These are phyloP conservation scores for Coprinellus micaceus DNA, from an alignment of 768 basidiomycete species.

Conservation along the genomic window DNA sequence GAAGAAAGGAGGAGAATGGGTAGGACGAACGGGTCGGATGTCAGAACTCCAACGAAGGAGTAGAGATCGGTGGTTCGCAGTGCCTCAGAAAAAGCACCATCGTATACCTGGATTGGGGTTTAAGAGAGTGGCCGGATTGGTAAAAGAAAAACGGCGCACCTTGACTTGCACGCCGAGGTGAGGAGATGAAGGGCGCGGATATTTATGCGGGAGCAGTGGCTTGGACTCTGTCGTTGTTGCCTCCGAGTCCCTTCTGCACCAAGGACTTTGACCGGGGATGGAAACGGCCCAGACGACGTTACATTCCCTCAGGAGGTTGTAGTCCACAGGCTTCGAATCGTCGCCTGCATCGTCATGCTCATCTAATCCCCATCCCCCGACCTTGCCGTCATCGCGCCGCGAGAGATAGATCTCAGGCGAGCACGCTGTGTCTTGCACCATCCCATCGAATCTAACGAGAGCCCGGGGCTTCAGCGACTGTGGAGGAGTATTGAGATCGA, in stretches of 20 bases:
- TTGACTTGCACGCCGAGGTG: conserved; percentile 76
- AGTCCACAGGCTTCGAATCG: conserved; percentile 28
- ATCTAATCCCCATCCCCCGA: conserved; percentile 75
- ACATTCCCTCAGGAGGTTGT: conserved; percentile 57
- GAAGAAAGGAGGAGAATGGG: conserved; percentile 11
- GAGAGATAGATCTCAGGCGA: conserved; percentile 73
- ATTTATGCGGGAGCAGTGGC: conserved; percentile 51
- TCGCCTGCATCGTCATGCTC: conserved; percentile 29
- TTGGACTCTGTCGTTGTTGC: conserved; percentile 4
- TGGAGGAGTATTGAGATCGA: conserved; percentile 48
- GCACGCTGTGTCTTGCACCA: conserved; percentile 80
- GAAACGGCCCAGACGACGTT: conserved; percentile 69
- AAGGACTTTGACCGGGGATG: conserved; percentile 64
- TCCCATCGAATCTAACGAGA: conserved; percentile 68
- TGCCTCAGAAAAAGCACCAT: conserved; percentile 35
- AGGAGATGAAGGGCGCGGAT: conserved; percentile 46
- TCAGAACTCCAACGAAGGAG: conserved; percentile 72
- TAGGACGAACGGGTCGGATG: conserved; percentile 57
- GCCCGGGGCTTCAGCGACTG: conserved; percentile 46
- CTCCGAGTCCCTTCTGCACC: conserved; percentile 35
- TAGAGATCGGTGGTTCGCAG: conserved; percentile 60
- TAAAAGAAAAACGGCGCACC: conserved; percentile 31
- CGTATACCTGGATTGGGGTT: conserved; percentile 50
- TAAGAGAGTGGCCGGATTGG: not conserved
- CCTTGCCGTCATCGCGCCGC: conserved; percentile 33